phyloP scores from a whole-genome alignment of 306 rosid species.

The Quercus dentata region DNA sequence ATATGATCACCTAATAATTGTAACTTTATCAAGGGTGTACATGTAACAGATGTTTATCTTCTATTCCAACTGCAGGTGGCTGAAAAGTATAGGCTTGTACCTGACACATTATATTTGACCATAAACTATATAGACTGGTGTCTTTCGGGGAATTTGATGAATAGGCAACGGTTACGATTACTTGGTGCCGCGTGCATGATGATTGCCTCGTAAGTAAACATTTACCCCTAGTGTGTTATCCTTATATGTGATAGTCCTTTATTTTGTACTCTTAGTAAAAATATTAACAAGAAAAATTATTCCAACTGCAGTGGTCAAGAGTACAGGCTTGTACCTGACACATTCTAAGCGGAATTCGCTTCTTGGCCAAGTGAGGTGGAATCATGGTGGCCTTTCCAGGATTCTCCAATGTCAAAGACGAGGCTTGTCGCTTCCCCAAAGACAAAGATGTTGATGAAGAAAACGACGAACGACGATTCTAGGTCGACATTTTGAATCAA shows the following conservation, averaged over 20 bases:
- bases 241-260: background rate
- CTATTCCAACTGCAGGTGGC: slow-evolving; percentile 59
- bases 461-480: slow-evolving; percentile 72
- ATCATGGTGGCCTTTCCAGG: no score
- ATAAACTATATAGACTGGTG: slow-evolving; percentile 88
- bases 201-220: slow-evolving; percentile 87
- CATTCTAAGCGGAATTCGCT: no score
- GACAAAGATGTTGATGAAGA: slow-evolving; percentile 68
- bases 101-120: slow-evolving; percentile 87
- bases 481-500: slow-evolving; percentile 43
- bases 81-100: slow-evolving; percentile 92
- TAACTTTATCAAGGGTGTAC: background rate
- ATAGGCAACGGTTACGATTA: slow-evolving; percentile 73
- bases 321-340: no score
- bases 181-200: slow-evolving; percentile 97
- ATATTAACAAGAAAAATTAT: no score
- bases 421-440: slow-evolving; percentile 70
- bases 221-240: background rate
- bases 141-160: slow-evolving; percentile 87
- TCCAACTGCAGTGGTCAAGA: no score
- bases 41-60: background rate
- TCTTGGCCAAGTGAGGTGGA: no score
- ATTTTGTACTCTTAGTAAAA: no score
- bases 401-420: slow-evolving; percentile 12
- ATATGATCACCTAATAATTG: background rate